Conservation (phyloP, 2,329 filamentous ascomycete species). For the Neurospora sp. region DNA sequence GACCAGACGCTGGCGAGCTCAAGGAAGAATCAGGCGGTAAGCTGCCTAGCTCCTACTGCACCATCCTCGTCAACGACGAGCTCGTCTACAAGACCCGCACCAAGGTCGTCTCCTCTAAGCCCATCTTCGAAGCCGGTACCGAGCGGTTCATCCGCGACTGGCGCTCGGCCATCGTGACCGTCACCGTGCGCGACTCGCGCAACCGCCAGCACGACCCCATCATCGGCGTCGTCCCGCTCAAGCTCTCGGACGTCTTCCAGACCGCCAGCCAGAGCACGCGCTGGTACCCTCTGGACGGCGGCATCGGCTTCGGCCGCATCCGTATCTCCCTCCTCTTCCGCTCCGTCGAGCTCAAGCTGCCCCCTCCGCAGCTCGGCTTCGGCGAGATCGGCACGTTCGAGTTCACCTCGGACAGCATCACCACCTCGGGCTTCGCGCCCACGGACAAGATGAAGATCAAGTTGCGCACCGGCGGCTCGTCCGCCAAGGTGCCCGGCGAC, state of each 20-base stretch:
- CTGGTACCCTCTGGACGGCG: constrained; percentile 95
- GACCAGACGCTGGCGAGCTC: constrained; percentile 67
- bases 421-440: constrained; percentile 51
- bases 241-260: constrained; percentile 77
- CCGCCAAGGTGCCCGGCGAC: constrained; percentile 55
- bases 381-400: constrained; percentile 93
- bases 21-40: constrained; percentile 74
- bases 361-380: constrained; percentile 73
- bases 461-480: constrained; percentile 76
- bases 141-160: constrained; percentile 91
- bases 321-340: constrained; percentile 86
- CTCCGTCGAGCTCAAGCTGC: constrained; percentile 74
- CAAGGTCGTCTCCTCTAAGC: constrained; percentile 88
- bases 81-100: constrained; percentile 85
- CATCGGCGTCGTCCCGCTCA: constrained; percentile 81
- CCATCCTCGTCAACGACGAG: constrained; percentile 81
- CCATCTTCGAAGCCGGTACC: constrained; percentile 94
- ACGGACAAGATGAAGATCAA: constrained; percentile 63
- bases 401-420: constrained; percentile 63
- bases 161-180: constrained; percentile 75
- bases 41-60: constrained; percentile 88
- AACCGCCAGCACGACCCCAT: constrained; percentile 92
- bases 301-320: constrained; percentile 82
- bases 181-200: constrained; percentile 79
- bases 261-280: constrained; percentile 77